A percentile compares a stretch with the other conserved stretches of the same genome.
These are phyloP conservation scores for Ilex asprella DNA, from an alignment of 257 asterid species.

Conservation along the genomic window DNA sequence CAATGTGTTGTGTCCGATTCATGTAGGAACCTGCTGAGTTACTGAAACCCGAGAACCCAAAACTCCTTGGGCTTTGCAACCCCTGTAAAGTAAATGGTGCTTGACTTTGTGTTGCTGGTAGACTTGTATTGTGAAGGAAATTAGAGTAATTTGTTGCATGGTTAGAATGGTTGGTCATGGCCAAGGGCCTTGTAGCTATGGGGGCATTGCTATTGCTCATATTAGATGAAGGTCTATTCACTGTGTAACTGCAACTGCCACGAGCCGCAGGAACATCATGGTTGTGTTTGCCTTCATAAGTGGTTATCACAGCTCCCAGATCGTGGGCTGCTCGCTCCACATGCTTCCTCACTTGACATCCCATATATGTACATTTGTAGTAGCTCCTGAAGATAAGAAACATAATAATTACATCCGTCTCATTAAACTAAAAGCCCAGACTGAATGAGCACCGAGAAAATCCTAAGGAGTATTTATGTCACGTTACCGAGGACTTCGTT, in stretches of 20 bases:
- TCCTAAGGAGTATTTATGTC: too few species aligned
- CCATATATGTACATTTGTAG: conserved; percentile 80
- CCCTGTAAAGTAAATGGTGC: conserved; percentile 71
- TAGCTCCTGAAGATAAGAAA: conserved; percentile 55
- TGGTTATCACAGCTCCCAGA: conserved; percentile 73
- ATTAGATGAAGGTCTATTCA: conserved; percentile 35
- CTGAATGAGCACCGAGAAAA: too few species aligned
- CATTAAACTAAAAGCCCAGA: too few species aligned
- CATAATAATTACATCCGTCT: too few species aligned
- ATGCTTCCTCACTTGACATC: conserved; percentile 86
- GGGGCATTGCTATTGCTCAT: conserved; percentile 21
- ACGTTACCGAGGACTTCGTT: too few species aligned
- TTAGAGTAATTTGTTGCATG: conserved; percentile 28
- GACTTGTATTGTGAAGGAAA: conserved; percentile 27
- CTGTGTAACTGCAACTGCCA: conserved; percentile 51
- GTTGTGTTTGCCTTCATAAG: conserved; percentile 90
- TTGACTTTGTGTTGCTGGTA: conserved; percentile 43
- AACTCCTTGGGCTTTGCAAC: conserved; percentile 43
- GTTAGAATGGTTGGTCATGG: conserved; percentile 26
- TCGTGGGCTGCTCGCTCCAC: conserved; percentile 91
- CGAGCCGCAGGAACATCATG: conserved; percentile 94
- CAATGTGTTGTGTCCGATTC: conserved; percentile 39
- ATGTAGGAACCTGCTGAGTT: conserved; percentile 32
- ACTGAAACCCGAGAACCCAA: conserved; percentile 40
- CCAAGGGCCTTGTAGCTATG: conserved; percentile 38